phyloP scores from a whole-genome alignment of 164 flowering plant genomes.

The Malania oleifera region DNA sequence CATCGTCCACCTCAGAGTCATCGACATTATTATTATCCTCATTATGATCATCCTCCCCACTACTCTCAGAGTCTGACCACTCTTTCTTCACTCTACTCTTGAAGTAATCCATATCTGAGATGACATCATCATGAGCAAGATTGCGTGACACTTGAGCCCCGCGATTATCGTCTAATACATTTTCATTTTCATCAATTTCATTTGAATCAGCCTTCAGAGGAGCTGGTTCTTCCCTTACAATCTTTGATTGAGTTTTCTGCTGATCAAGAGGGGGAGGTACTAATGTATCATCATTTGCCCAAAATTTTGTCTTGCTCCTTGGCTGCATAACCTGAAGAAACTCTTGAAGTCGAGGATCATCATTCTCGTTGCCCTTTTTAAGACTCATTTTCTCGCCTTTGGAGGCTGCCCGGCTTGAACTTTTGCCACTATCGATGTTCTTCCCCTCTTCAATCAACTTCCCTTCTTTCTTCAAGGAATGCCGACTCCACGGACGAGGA shows the following conservation, averaged over 20 bases:
- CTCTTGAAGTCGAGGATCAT: constrained; percentile 71
- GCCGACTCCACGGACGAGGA: constrained; percentile 91
- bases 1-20: neutral
- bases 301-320: constrained; percentile 65
- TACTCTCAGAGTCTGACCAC: constrained; percentile 83
- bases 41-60: constrained; percentile 16
- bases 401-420: constrained; percentile 11
- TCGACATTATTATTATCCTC: constrained; percentile 20
- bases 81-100: constrained; percentile 70
- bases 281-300: constrained; percentile 88
- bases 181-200: constrained; percentile 18
- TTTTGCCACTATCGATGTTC: constrained; percentile 15
- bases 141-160: constrained; percentile 12
- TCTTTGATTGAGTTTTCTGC: constrained; percentile 17
- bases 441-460: constrained; percentile 21
- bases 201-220: constrained; percentile 12
- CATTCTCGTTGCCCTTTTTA: constrained; percentile 28
- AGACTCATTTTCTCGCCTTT: constrained; percentile 27
- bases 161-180: constrained; percentile 12
- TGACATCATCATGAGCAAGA: constrained; percentile 30
- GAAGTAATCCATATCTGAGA: constrained; percentile 79
- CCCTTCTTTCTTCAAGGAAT: constrained; percentile 51
- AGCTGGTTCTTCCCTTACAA: constrained; percentile 19
- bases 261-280: constrained; percentile 26
- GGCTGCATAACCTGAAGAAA: constrained; percentile 89